phyloP scores from a whole-genome alignment of 2,329 filamentous ascomycete genomes.

The Dactylella cylindrospora region DNA sequence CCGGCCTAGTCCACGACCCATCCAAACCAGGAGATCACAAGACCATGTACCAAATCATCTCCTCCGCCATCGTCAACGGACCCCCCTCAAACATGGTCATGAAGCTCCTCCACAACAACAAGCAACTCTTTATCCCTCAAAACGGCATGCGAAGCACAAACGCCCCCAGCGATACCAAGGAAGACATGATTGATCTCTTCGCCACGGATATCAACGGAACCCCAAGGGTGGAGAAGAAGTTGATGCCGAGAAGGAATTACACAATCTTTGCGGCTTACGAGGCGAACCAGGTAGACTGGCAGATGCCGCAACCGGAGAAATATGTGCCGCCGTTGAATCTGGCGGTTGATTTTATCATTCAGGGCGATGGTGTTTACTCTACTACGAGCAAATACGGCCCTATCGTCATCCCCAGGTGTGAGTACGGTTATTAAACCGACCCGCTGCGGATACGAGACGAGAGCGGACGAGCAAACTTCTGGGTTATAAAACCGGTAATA shows the following conservation, averaged over 20 bases:
- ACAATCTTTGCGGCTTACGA: conserved; percentile 92
- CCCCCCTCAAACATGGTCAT: conserved; percentile 83
- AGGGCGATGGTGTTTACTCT: conserved; percentile 79
- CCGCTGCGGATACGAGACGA: conserved; percentile 30
- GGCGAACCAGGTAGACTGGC: conserved; percentile 59
- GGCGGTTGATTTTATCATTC: conserved; percentile 94
- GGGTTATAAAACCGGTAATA: too few relatives aligned
- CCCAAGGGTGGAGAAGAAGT: conserved; percentile 77
- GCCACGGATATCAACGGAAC: conserved; percentile 86
- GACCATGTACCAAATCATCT: conserved; percentile 78
- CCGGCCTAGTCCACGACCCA: conserved; percentile 91
- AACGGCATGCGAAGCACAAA: conserved; percentile 76
- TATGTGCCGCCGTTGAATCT: conserved; percentile 64
- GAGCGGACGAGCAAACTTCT: not conserved
- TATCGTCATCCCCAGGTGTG: conserved; percentile 85
- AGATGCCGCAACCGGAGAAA: conserved; percentile 52
- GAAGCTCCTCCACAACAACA: conserved; percentile 93
- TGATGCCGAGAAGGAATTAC: conserved; percentile 93
- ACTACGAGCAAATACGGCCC: conserved; percentile 93
- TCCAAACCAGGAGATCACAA: conserved; percentile 66
- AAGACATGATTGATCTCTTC: conserved; percentile 99
- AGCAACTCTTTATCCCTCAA: conserved; percentile 81
- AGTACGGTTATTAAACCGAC: conserved; percentile 69
- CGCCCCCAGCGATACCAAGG: conserved; percentile 84
- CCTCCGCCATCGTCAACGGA: conserved; percentile 85